These are phyloP conservation scores for Irpex rosettiformis DNA, from an alignment of 1,284 basidiomycete species.

Conservation along the genomic window DNA sequence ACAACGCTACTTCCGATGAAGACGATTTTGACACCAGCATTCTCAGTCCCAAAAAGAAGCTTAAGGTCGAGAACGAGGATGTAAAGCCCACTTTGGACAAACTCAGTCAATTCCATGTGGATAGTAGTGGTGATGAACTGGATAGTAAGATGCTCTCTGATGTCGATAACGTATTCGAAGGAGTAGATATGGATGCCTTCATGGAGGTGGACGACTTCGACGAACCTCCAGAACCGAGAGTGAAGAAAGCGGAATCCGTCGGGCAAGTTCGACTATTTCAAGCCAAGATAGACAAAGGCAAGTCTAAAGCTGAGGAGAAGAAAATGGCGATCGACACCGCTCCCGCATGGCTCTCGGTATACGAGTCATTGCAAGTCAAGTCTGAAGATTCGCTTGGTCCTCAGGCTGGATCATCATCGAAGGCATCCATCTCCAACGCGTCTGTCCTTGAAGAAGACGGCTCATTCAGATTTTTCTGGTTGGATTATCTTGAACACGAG, in stretches of 20 bases:
- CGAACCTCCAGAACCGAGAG: constrained; percentile 17
- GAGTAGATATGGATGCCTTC: constrained; percentile 58
- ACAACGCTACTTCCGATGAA: constrained; percentile 45
- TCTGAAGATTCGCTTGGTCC: constrained; percentile 52
- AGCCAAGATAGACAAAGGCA: constrained; percentile 23
- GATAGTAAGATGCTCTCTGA: constrained; percentile 31
- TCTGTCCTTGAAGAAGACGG: constrained; percentile 77
- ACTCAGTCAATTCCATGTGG: constrained; percentile 56
- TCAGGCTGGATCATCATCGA: constrained; percentile 35
- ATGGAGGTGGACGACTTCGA: constrained; percentile 36
- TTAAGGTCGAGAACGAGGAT: constrained; percentile 38
- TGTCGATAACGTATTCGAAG: constrained; percentile 39
- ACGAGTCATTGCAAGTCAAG: constrained; percentile 63
- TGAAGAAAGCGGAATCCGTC: constrained; percentile 21
- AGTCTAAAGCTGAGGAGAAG: constrained; percentile 23
- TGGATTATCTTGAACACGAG: constrained; percentile 85
- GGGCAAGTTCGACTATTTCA: too few relatives aligned
- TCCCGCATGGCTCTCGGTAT: constrained; percentile 75
- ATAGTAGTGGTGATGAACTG: constrained; percentile 28
- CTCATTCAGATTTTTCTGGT: constrained; percentile 89
- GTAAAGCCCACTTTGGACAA: constrained; percentile 53
- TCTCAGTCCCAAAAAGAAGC: constrained; percentile 70
- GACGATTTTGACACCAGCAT: constrained; percentile 33
- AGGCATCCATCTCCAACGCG: constrained; percentile 37
- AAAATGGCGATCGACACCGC: constrained; percentile 47